Percentiles rank a stretch among this genome's conserved stretches.
phyloP scores from a whole-genome alignment of 805 yeast genomes.

The Starmerella apicola region DNA sequence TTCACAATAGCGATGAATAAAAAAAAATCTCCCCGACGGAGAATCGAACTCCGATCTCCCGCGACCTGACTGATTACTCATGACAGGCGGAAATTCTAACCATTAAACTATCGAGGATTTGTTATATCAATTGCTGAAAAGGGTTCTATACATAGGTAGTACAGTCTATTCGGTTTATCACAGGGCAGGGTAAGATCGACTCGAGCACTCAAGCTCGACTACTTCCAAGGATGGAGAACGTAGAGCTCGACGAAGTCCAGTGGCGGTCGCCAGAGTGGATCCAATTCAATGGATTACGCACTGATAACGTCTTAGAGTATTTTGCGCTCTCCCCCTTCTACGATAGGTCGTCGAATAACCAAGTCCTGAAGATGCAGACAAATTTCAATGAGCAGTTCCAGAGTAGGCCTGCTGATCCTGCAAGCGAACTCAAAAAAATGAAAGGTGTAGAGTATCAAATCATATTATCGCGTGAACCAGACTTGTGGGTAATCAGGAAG shows the following conservation, averaged over 20 bases:
- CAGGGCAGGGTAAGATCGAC: background rate
- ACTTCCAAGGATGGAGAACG: constrained; percentile 13
- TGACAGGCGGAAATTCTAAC: constrained; percentile 22
- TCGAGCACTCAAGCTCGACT: too few species aligned
- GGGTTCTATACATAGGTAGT: background rate
- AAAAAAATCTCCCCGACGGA: constrained; percentile 20
- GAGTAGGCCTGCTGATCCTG: constrained; percentile 30
- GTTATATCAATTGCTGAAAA: background rate
- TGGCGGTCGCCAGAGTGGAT: constrained; percentile 99
- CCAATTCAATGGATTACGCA: constrained; percentile 65
- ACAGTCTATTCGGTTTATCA: too few species aligned
- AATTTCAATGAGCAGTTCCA: constrained; percentile 54
- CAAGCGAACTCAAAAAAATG: constrained; percentile 58
- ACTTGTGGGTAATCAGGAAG: constrained; percentile 80
- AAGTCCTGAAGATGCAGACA: constrained; percentile 87
- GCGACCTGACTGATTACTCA: constrained; percentile 14
- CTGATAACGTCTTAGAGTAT: constrained; percentile 85
- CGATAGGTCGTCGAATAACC: constrained; percentile 87
- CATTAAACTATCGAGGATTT: constrained; percentile 20
- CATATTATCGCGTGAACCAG: constrained; percentile 69
- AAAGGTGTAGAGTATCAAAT: constrained; percentile 77
- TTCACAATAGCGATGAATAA: background rate
- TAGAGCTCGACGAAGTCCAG: constrained; percentile 68
- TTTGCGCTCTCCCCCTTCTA: constrained; percentile 90
- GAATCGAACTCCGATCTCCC: constrained; percentile 23